Evolutionary conservation across 805 yeast species (phyloP).

Genomic region (Candida sithepensis): DNA sequence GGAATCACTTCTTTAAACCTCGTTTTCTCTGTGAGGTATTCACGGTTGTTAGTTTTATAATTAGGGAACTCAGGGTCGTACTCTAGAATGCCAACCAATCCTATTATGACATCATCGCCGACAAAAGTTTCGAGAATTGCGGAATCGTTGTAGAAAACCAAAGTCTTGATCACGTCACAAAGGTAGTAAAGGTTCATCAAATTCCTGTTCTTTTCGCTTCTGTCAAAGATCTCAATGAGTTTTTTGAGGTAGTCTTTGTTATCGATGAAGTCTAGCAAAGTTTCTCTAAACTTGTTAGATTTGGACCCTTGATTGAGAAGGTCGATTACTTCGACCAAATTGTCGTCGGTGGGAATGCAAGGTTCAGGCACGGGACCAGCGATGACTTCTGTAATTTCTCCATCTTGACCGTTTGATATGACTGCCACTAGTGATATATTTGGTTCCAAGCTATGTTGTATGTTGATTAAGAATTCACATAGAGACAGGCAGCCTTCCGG

Average conservation of each 20-base stretch:
- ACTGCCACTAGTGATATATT: slow-evolving; percentile 74
- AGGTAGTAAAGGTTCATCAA: slow-evolving; percentile 59
- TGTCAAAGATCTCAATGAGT: slow-evolving; percentile 49
- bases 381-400: slow-evolving; percentile 69
- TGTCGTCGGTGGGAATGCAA: slow-evolving; percentile 45
- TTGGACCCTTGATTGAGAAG: slow-evolving; percentile 56
- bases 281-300: slow-evolving; percentile 59
- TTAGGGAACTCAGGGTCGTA: slow-evolving; percentile 86
- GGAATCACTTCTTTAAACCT: slow-evolving; percentile 73
- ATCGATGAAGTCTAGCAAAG: slow-evolving; percentile 53
- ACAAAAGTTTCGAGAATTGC: slow-evolving; percentile 55
- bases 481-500: slow-evolving; percentile 81
- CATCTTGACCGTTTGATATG: slow-evolving; percentile 38
- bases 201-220: slow-evolving; percentile 51
- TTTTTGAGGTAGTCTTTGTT: slow-evolving; percentile 49
- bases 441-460: slow-evolving; percentile 59
- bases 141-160: slow-evolving; percentile 69
- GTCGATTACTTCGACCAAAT: slow-evolving; percentile 52
- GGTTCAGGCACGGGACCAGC: slow-evolving; percentile 81
- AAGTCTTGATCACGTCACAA: slow-evolving; percentile 69
- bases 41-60: slow-evolving; percentile 75
- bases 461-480: slow-evolving; percentile 74
- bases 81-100: slow-evolving; percentile 77
- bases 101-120: slow-evolving; percentile 48
- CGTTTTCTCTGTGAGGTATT: slow-evolving; percentile 52